Evolutionary conservation across 2,329 filamentous ascomycete species (phyloP).

Genomic region (Alternaria triticina): DNA sequence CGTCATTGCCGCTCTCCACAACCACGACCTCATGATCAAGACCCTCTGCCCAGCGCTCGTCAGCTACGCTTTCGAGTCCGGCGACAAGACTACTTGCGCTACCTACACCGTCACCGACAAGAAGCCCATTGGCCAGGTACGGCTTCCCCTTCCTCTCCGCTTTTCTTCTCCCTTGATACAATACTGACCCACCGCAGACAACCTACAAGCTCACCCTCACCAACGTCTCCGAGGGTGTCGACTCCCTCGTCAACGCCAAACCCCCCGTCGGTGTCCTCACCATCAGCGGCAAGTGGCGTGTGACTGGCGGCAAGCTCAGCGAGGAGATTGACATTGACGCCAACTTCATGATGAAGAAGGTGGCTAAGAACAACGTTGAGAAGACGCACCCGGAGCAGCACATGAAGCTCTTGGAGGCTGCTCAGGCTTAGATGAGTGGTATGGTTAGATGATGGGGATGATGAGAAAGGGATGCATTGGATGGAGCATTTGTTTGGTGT

Average conservation of each 20-base stretch:
- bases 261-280: constrained; percentile 48
- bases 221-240: constrained; percentile 42
- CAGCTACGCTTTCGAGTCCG: constrained; percentile 42
- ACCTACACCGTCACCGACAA: constrained; percentile 49
- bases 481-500: neutral
- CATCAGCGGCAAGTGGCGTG: constrained; percentile 49
- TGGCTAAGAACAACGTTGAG: constrained; percentile 50
- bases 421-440: constrained; percentile 22
- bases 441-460: neutral
- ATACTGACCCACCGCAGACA: constrained; percentile 29
- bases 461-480: neutral
- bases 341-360: constrained; percentile 53
- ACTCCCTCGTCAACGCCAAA: constrained; percentile 49
- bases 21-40: constrained; percentile 50
- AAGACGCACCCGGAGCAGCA: constrained; percentile 51
- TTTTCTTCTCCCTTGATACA: neutral
- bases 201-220: constrained; percentile 52
- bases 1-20: constrained; percentile 47
- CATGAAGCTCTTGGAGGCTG: constrained; percentile 40
- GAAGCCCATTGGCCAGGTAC: constrained; percentile 49
- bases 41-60: constrained; percentile 46
- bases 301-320: constrained; percentile 36
- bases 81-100: constrained; percentile 36
- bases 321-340: constrained; percentile 52
- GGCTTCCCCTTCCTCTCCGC: neutral